A percentile compares a stretch with the other conserved stretches of the same genome.
Conservation (phyloP, 2,329 filamentous ascomycete species). For the Cordyceps javanica region DNA sequence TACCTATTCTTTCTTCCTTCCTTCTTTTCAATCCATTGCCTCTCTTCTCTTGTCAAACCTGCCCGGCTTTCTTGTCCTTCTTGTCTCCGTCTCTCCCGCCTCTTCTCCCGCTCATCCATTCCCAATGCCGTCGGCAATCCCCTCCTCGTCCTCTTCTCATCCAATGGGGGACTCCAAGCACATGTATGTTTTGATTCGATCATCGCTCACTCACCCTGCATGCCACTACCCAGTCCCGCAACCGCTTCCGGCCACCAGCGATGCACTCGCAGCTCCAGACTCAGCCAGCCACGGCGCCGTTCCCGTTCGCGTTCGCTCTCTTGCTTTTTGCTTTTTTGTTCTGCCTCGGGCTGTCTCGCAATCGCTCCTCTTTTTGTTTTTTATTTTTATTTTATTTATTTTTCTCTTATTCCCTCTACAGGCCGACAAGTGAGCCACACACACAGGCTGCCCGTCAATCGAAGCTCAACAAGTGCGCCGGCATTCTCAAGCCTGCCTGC, state of each 20-base stretch:
- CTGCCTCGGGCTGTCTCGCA: neutral
- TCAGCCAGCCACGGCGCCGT: neutral
- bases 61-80: neutral
- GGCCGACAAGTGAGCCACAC: too few species aligned
- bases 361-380: neutral
- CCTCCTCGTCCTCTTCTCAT: neutral
- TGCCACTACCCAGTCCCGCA: neutral
- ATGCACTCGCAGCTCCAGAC: neutral
- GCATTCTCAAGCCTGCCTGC: neutral
- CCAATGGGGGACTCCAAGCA: conserved; percentile 6
- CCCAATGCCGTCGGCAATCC: neutral
- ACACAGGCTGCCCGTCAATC: neutral
- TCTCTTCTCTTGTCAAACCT: neutral
- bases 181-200: conserved; percentile 4
- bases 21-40: too few species aligned
- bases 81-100: neutral
- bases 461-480: neutral
- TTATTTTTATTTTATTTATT: too few species aligned
- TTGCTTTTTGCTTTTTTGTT: neutral
- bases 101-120: neutral
- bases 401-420: neutral
- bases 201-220: neutral
- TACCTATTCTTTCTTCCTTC: neutral
- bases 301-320: too few species aligned
- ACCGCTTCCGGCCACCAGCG: neutral